Percentiles rank a stretch among this genome's conserved stretches.
phyloP scores from a whole-genome alignment of 208 protist genomes.

The Leishmania amazonensis region DNA sequence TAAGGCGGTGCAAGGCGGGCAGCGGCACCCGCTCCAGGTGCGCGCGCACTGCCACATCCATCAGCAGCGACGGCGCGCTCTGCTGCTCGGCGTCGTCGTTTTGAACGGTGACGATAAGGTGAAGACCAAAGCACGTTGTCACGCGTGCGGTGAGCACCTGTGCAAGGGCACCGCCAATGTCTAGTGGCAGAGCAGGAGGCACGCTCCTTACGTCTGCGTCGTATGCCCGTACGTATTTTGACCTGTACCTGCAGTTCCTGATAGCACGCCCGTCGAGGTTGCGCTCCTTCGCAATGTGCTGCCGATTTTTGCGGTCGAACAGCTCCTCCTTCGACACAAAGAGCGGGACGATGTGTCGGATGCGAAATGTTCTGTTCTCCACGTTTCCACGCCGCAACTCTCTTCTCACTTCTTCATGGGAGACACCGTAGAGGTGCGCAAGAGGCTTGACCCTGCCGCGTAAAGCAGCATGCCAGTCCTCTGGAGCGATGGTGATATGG shows the following conservation, averaged over 20 bases:
- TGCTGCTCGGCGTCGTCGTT: constrained; percentile 4
- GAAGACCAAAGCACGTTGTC: constrained; percentile 19
- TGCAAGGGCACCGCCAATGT: not conserved
- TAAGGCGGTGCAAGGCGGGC: constrained; percentile 22
- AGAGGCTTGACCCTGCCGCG: no score
- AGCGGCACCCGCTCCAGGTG: constrained; percentile 31
- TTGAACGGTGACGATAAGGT: constrained; percentile 23
- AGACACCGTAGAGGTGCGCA: constrained; percentile 5
- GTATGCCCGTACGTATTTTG: not conserved
- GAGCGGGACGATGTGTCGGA: constrained; percentile 1
- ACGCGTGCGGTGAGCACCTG: constrained; percentile 11
- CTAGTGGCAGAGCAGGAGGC: not conserved
- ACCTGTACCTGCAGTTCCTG: accelerated
- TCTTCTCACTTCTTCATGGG: not conserved
- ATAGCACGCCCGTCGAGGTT: not conserved
- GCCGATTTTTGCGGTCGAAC: not conserved
- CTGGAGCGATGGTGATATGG: constrained; percentile 18
- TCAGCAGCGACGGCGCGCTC: not conserved
- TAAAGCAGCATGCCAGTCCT: not conserved
- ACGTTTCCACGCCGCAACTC: not conserved
- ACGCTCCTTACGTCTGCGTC: not conserved
- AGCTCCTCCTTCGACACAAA: constrained; percentile 11
- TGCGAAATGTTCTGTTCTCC: constrained; percentile 16
- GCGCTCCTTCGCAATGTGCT: constrained; percentile 12
- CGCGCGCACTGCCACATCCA: constrained; percentile 6